These are phyloP conservation scores for Ceratocystis harringtonii DNA, from an alignment of 2,329 filamentous ascomycete genomes.

Conservation along the genomic window DNA sequence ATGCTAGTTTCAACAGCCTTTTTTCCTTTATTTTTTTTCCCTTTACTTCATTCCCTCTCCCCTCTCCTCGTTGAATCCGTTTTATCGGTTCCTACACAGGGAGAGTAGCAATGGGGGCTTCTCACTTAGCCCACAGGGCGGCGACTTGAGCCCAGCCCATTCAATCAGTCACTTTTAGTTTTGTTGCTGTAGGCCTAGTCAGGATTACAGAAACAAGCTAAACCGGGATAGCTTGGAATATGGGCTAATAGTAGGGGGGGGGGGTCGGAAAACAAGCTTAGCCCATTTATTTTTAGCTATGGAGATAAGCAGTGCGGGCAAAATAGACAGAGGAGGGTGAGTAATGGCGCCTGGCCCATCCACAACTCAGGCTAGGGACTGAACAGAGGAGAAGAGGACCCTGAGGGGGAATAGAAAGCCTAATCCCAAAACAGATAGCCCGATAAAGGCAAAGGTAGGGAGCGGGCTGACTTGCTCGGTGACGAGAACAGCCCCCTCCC, in stretches of 20 bases:
- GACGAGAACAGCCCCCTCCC: too few relatives aligned
- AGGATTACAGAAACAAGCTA: background rate
- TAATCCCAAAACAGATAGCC: background rate
- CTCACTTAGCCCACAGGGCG: background rate
- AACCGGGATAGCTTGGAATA: background rate
- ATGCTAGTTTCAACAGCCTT: background rate
- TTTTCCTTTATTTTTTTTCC: background rate
- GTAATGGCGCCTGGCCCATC: background rate
- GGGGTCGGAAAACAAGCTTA: background rate
- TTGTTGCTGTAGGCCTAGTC: background rate
- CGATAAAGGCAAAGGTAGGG: background rate
- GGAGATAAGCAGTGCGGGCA: background rate
- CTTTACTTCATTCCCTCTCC: background rate
- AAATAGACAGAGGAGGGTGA: background rate
- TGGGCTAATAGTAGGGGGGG: background rate
- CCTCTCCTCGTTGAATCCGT: background rate
- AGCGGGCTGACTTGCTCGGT: background rate
- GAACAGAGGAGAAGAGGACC: background rate
- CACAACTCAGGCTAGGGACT: background rate
- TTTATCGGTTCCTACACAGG: constrained; percentile 3
- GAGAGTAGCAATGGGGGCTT: background rate
- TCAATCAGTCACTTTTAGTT: too few relatives aligned
- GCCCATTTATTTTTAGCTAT: background rate
- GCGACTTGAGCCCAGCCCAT: background rate
- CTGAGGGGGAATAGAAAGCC: background rate